These are phyloP conservation scores for Gautieria morchelliformis DNA, from an alignment of 768 basidiomycete genomes.

Conservation along the genomic window DNA sequence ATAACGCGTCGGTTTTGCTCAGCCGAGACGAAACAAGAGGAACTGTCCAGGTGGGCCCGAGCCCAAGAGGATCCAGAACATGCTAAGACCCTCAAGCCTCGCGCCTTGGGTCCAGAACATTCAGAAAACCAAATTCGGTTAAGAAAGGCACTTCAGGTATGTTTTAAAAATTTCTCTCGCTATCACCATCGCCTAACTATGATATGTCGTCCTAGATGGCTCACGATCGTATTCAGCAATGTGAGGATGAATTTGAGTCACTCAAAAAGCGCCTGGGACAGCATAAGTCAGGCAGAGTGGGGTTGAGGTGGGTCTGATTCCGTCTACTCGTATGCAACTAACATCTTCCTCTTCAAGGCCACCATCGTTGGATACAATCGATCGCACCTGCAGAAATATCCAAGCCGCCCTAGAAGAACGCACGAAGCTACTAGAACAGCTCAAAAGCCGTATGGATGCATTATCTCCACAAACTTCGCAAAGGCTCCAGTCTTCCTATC, in stretches of 20 bases:
- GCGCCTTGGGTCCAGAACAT: slow-evolving; percentile 84
- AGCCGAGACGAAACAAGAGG: slow-evolving; percentile 80
- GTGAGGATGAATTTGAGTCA: slow-evolving; percentile 62
- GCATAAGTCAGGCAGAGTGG: slow-evolving; percentile 49
- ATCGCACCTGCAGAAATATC: slow-evolving; percentile 79
- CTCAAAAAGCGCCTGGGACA: slow-evolving; percentile 63
- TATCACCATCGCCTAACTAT: background rate
- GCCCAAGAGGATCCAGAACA: slow-evolving; percentile 76
- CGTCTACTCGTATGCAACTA: background rate
- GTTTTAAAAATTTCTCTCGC: slow-evolving; percentile 14
- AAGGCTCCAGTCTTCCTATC: slow-evolving; percentile 6
- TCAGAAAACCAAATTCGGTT: slow-evolving; percentile 73
- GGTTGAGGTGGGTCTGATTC: slow-evolving; percentile 42
- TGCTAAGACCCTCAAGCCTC: slow-evolving; percentile 58
- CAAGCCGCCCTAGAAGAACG: slow-evolving; percentile 61
- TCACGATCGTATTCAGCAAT: slow-evolving; percentile 63
- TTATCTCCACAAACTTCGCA: slow-evolving; percentile 17
- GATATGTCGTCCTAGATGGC: slow-evolving; percentile 38
- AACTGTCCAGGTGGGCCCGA: slow-evolving; percentile 68
- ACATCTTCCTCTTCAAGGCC: slow-evolving; percentile 37
- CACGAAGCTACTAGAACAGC: slow-evolving; percentile 38
- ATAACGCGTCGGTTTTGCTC: background rate
- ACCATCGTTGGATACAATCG: slow-evolving; percentile 77
- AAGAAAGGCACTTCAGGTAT: slow-evolving; percentile 60
- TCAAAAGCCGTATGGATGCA: slow-evolving; percentile 42